Conservation (phyloP, 768 basidiomycete species). For the Boletus reticuloceps region DNA sequence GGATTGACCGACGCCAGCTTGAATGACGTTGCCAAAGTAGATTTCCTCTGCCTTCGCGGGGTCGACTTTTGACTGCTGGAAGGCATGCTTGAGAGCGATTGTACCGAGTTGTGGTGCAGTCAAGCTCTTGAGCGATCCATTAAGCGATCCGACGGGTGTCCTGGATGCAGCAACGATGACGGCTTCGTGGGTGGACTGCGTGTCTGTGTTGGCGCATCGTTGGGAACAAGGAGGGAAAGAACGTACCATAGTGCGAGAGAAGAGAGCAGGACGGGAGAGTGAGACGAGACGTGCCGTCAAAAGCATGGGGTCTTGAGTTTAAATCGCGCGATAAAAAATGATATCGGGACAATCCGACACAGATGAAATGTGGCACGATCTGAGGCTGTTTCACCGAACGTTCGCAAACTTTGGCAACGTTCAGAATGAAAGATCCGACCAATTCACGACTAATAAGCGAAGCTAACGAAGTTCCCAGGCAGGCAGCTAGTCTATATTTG, state of each 20-base stretch:
- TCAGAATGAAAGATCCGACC: slow-evolving; percentile 7
- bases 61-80: slow-evolving; percentile 75
- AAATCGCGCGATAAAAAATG: slow-evolving; percentile 9
- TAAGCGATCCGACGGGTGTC: slow-evolving; percentile 92
- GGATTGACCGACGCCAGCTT: slow-evolving; percentile 95
- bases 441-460: not conserved
- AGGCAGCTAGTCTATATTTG: not conserved
- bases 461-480: not conserved
- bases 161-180: slow-evolving; percentile 93
- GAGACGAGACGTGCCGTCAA: slow-evolving; percentile 40
- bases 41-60: slow-evolving; percentile 89
- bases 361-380: slow-evolving; percentile 1
- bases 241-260: slow-evolving; percentile 52
- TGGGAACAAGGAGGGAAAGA: not conserved
- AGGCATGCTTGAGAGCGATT: slow-evolving; percentile 86
- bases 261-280: slow-evolving; percentile 38
- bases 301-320: slow-evolving; percentile 36
- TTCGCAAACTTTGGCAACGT: not conserved
- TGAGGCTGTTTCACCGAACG: not conserved
- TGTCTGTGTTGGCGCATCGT: not conserved
- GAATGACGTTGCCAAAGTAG: slow-evolving; percentile 97
- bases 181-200: slow-evolving; percentile 62
- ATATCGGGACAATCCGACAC: slow-evolving; percentile 22
- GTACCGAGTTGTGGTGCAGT: slow-evolving; percentile 91
- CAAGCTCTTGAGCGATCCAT: slow-evolving; percentile 83